Evolutionary conservation across 1,139 yeast species (phyloP), one percentile per base, ranked within the genome.

Genomic region (Candida sanyaensis): DNA sequence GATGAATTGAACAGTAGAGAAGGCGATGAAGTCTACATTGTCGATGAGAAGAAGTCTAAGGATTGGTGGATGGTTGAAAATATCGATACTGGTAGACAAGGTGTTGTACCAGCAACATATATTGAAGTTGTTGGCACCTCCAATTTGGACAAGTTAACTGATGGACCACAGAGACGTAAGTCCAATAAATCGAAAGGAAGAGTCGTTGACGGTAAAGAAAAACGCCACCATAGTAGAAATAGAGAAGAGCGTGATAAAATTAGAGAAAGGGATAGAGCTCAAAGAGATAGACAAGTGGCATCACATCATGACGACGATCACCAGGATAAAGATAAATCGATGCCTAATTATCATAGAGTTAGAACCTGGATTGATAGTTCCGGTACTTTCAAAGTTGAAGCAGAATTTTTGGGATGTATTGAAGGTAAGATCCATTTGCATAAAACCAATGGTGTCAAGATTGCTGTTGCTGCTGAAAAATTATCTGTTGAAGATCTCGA

Each of bases 11-110:
- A 83, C 29, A 84, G 87, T 46, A 77, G 67, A 55, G 96, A 86
- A 64, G 96, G 95, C 46, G 97, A 93, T 56, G 78, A 80, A 48
- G 96, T 93, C 43, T 81, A 81, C 63, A 81, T 93, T 51, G 60
- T 93, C 43, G 88, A 92, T 63, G 93, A 87, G 62, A 78, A 80
- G 51, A 86, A 86, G 63, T 88, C 96, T 23, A 79, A n/a, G 55
- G 98, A 93, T 59, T 93, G 99, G 99, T 92, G 97, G 97, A 80
- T 90, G 81, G 93, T 95, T 56, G 86, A 91, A 64, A 80, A 81
- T 55, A 67, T 80, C 9, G 71, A 73, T 4, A 77, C 84, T 37
- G 95, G 96, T 12, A 76, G 76, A 54, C 86, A 81, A 63, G 99
- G 99, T 54, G 95, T 92, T 41, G 86, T 93, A 47, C 99, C 99